These are phyloP conservation scores for Monilinia aucupariae DNA, from an alignment of 2,329 filamentous ascomycete species.

Conservation along the genomic window DNA sequence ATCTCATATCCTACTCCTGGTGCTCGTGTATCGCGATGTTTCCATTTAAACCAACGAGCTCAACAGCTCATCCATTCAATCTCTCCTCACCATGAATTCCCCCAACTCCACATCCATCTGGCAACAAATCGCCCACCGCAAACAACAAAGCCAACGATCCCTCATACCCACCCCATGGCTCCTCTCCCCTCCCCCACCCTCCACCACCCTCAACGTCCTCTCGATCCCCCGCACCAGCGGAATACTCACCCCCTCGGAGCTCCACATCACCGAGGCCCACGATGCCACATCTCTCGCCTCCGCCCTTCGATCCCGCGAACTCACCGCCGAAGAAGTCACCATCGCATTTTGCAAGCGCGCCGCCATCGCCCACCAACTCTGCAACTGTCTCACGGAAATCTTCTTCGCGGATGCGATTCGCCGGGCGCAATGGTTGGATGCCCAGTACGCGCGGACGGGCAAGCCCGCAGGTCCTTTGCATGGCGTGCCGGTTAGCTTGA, in stretches of 20 bases:
- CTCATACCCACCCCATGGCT: too few species aligned
- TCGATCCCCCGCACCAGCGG: not conserved
- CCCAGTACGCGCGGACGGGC: constrained; percentile 33
- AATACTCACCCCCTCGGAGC: not conserved
- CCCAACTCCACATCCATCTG: too few species aligned
- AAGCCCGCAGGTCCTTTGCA: constrained; percentile 36
- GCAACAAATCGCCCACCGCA: too few species aligned
- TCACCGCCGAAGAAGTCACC: constrained; percentile 36
- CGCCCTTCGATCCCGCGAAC: constrained; percentile 20
- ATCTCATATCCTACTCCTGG: too few species aligned
- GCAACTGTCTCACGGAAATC: constrained; percentile 39
- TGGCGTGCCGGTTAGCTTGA: not conserved
- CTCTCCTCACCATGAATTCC: too few species aligned
- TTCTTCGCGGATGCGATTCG: constrained; percentile 37
- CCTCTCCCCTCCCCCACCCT: too few species aligned
- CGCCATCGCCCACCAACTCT: constrained; percentile 42
- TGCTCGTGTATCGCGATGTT: too few species aligned
- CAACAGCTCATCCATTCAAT: too few species aligned
- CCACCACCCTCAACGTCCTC: not conserved
- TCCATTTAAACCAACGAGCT: too few species aligned
- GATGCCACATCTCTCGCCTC: constrained; percentile 26
- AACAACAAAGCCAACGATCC: too few species aligned
- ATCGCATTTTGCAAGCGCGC: constrained; percentile 46
- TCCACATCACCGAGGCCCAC: constrained; percentile 28
- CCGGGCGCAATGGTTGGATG: constrained; percentile 42